phyloP scores from a whole-genome alignment of 192 early-diverging fungal species.

The Thoreauomyces humboldtii region DNA sequence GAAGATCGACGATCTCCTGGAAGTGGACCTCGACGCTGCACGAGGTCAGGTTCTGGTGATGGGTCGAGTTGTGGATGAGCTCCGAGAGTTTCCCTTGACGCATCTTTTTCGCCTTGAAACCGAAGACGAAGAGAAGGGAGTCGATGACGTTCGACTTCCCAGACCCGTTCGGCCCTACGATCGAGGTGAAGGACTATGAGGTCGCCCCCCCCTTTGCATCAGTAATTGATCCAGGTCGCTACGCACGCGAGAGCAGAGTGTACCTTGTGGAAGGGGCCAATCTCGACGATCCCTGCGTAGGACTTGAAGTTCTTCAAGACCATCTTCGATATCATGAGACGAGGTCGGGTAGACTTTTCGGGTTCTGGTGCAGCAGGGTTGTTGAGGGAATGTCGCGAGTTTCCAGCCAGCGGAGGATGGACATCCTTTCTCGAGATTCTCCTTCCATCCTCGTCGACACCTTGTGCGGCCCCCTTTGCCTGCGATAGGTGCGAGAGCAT shows the following conservation, averaged over 20 bases:
- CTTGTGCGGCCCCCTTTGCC: no score
- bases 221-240: no score
- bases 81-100: conserved; percentile 92
- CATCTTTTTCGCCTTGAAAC: conserved; percentile 95
- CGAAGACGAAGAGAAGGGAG: conserved; percentile 96
- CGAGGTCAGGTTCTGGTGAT: conserved; percentile 62
- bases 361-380: no score
- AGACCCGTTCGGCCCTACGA: conserved; percentile 97
- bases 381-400: no score
- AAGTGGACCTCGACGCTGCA: conserved; percentile 95
- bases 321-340: conserved; percentile 78
- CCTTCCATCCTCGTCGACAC: no score
- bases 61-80: conserved; percentile 90
- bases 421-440: no score
- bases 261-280: conserved; percentile 98
- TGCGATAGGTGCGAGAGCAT: no score
- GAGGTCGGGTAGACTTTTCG: no score
- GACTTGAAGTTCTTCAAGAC: conserved; percentile 95
- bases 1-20: conserved; percentile 80
- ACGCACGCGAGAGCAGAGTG: no score
- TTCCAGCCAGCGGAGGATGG: no score
- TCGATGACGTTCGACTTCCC: conserved; percentile 99
- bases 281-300: conserved; percentile 84
- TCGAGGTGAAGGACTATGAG: conserved; percentile 65
- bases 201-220: no score